Base-by-base conservation (phyloP, 345 rosid species). In the Trapa incisa region DNA sequence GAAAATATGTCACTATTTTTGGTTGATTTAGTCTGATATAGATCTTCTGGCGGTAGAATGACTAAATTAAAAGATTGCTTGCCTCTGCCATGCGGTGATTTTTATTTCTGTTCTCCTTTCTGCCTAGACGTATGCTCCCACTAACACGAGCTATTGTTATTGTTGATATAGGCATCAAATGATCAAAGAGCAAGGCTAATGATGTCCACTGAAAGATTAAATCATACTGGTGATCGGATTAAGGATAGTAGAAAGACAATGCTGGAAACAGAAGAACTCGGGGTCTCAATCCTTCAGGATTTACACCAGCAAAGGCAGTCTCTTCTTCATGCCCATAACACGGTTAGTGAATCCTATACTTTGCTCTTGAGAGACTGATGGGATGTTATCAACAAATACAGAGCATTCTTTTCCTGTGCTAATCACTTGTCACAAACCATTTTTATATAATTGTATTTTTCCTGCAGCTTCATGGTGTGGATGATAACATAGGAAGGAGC, bases 251-350 rank as follows among this genome's bases (percentile, higher is more conserved):
- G 96, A 77, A 89, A 81, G 80, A 84, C 86, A 61, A 95, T 95
- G 97, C 84, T 91, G 69, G 99, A 95, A 76, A 95, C 97, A 35
- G 99, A 95, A 81, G 97, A 95, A 37, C 92, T 91, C 52, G 97
- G 99, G 48, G 99, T 95, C 69, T 95, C 99, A 7, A 83, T 95
- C 80, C 97, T 95, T 74, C 89, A 89, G 70, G 99, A 95, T 77
- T 74, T 95, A 78, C 91, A 88, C 81, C 78, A 86, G 67, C 99
- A 95, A 79, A 66, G 99, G 67, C 90, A 95, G 68, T 75, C 96
- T 76, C 97, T 95, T 71, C 71, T 95, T 58, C 88, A 84, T 1
- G 86, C 96, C 45, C 72, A 86, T 39, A 80, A 84, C 79, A 84
- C 91, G 70, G 99, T 94, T 81, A 36, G 39, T 47, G 9, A 36